Evolutionary conservation across 345 rosid species (phyloP).

Genomic region (Erysimum cheiranthoides): DNA sequence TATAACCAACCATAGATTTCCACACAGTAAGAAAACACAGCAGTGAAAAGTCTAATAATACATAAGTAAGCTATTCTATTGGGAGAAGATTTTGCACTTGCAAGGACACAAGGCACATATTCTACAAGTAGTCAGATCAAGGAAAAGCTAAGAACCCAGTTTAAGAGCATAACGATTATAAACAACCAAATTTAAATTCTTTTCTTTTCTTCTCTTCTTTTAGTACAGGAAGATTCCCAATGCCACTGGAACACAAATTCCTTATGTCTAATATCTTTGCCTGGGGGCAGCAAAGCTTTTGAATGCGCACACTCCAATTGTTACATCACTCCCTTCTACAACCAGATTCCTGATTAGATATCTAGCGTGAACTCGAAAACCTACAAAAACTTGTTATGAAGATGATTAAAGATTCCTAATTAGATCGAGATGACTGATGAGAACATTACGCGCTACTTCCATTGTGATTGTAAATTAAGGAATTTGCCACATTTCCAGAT

Average conservation of each 20-base stretch:
- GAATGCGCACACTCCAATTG: not conserved
- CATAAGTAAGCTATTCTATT: constrained; percentile 63
- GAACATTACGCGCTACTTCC: no score
- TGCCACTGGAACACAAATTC: not conserved
- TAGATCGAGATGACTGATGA: no score
- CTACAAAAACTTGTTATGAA: not conserved
- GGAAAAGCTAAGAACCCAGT: constrained; percentile 35
- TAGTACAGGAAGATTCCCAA: constrained; percentile 36
- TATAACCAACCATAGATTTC: constrained; percentile 43
- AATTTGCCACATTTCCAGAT: not conserved
- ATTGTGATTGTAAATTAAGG: not conserved
- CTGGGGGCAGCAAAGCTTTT: not conserved
- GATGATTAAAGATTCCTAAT: no score
- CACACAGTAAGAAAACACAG: constrained; percentile 28
- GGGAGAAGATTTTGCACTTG: constrained; percentile 76
- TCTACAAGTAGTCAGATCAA: constrained; percentile 34
- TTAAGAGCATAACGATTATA: constrained; percentile 29
- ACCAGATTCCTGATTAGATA: not conserved
- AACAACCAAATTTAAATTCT: constrained; percentile 5
- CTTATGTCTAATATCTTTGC: constrained; percentile 20
- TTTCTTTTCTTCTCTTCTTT: constrained; percentile 10
- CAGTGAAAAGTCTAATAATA: constrained; percentile 29
- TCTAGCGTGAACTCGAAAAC: not conserved
- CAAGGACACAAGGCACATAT: constrained; percentile 37
- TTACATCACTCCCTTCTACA: not conserved